Evolutionary conservation across 2,329 filamentous ascomycete species (phyloP).

Genomic region (Stagonosporopsis tanaceti): DNA sequence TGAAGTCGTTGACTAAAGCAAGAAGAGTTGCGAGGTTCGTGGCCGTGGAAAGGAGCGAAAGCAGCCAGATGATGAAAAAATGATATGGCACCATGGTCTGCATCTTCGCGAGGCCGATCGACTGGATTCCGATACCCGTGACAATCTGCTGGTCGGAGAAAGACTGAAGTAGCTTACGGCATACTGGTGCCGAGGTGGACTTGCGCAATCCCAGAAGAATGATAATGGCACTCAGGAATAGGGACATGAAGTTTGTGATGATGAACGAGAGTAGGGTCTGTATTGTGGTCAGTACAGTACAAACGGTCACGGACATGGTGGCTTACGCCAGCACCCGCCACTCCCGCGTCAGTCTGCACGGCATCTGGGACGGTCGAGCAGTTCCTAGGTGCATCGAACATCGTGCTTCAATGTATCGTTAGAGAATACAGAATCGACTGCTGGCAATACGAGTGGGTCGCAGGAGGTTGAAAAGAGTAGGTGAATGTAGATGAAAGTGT

Average conservation of each 20-base stretch:
- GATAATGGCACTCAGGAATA: constrained; percentile 64
- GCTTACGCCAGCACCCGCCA: constrained; percentile 65
- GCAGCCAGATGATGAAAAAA: constrained; percentile 76
- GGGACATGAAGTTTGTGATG: constrained; percentile 66
- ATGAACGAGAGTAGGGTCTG: constrained; percentile 71
- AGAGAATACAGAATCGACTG: not conserved
- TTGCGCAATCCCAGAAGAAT: constrained; percentile 63
- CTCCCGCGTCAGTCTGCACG: constrained; percentile 62
- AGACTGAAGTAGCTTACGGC: constrained; percentile 69
- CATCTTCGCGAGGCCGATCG: constrained; percentile 68
- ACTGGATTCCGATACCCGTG: constrained; percentile 73
- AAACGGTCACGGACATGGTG: not conserved
- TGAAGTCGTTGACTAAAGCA: constrained; percentile 71
- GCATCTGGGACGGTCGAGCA: constrained; percentile 56
- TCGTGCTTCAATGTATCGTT: not conserved
- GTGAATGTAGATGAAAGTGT: constrained; percentile 12
- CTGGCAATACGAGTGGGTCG: no score
- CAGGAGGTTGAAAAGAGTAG: constrained; percentile 2
- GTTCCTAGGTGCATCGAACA: constrained; percentile 33
- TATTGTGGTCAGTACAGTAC: not conserved
- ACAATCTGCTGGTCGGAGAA: constrained; percentile 75
- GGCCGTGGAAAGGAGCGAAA: constrained; percentile 69
- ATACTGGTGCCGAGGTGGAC: constrained; percentile 59
- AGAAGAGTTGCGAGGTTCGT: constrained; percentile 72
- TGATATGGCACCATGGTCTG: constrained; percentile 69